Percentiles rank a stretch among this genome's conserved stretches.
Conservation (phyloP, 2,329 filamentous ascomycete genomes). For the Microsporum canis region DNA sequence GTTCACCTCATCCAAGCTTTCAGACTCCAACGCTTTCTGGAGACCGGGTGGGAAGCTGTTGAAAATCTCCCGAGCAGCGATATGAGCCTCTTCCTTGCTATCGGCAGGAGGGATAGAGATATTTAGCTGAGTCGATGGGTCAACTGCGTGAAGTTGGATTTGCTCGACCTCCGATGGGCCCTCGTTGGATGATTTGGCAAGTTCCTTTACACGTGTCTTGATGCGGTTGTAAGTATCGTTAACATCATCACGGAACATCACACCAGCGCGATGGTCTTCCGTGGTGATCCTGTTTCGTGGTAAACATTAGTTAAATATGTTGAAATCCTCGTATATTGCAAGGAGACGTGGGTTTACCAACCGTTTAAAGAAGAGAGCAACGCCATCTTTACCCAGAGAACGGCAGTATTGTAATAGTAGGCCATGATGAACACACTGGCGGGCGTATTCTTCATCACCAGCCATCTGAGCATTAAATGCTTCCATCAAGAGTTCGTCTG, state of each 20-base stretch:
- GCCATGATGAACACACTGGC: constrained; percentile 86
- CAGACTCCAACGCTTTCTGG: constrained; percentile 71
- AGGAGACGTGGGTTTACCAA: constrained; percentile 18
- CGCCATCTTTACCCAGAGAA: constrained; percentile 75
- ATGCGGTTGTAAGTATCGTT: constrained; percentile 78
- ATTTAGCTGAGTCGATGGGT: constrained; percentile 82
- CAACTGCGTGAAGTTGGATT: constrained; percentile 93
- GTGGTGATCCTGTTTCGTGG: constrained; percentile 55
- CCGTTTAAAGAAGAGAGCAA: constrained; percentile 89
- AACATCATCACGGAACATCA: constrained; percentile 87
- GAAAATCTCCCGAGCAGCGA: constrained; percentile 61
- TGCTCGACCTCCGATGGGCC: constrained; percentile 65
- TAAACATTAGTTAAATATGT: background rate
- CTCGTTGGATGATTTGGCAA: constrained; percentile 49
- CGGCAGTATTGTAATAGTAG: constrained; percentile 91
- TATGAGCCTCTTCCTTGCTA: constrained; percentile 51
- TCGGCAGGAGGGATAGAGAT: constrained; percentile 65
- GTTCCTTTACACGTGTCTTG: constrained; percentile 61
- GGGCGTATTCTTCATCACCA: constrained; percentile 61
- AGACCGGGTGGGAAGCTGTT: constrained; percentile 73
- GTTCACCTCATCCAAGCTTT: constrained; percentile 80
- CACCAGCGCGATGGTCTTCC: constrained; percentile 75
- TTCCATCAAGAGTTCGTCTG: constrained; percentile 79
- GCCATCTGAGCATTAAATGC: constrained; percentile 83
- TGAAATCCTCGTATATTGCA: background rate